Evolutionary conservation across 257 asterid genomes (phyloP).

Genomic region (Nyctanthes arbortristis): DNA sequence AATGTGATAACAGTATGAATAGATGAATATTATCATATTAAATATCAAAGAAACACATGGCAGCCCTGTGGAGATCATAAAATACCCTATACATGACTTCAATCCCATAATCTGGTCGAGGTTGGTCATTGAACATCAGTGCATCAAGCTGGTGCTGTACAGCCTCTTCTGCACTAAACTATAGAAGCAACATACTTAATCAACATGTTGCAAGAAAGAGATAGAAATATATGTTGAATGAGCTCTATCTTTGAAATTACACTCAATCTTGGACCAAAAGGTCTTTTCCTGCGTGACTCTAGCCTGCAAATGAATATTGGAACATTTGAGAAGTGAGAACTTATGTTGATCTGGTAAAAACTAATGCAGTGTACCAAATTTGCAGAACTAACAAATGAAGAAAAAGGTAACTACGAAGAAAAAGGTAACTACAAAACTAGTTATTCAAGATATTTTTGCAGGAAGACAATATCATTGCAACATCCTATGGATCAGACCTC

Average conservation of each 20-base stretch:
- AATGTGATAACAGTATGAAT: not conserved
- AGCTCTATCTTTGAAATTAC: conserved; percentile 38
- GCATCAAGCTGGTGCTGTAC: conserved; percentile 88
- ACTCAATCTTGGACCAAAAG: conserved; percentile 86
- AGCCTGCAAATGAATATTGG: conserved; percentile 56
- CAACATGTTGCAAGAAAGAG: conserved; percentile 4
- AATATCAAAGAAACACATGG: conserved; percentile 6
- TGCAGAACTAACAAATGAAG: too few species aligned
- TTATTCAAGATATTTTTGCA: not conserved
- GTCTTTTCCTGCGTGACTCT: conserved; percentile 73
- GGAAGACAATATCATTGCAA: not conserved
- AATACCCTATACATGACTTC: conserved; percentile 95
- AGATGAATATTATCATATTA: conserved; percentile 11
- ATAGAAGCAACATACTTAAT: conserved; percentile 25
- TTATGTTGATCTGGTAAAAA: conserved; percentile 3
- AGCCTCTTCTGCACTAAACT: conserved; percentile 91
- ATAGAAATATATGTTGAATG: not conserved
- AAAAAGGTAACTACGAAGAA: not conserved
- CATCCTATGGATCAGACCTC: not conserved
- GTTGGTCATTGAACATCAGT: conserved; percentile 89
- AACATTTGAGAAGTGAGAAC: not conserved
- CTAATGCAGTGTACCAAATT: not conserved
- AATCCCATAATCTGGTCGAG: conserved; percentile 87
- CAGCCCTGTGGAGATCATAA: conserved; percentile 14
- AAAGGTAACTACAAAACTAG: not conserved